Base-by-base conservation (phyloP, 345 rosid genomes). In the Citrus cavaleriei region DNA sequence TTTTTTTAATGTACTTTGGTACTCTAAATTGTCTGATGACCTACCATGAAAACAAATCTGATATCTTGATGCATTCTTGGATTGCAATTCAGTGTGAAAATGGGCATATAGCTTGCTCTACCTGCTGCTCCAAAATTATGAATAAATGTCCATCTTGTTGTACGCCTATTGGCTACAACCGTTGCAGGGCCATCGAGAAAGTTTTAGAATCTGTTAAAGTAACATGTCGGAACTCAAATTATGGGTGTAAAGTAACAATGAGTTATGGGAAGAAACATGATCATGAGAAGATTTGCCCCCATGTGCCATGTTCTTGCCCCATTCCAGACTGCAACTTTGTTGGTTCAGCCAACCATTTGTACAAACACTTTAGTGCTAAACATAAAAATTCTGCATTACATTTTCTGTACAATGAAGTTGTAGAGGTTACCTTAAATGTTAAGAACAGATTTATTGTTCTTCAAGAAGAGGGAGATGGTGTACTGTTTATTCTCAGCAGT, bases 131-230 rank as follows among this genome's bases (percentile, higher is more conserved):
- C 32, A 83, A 88, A 80, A 72, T 89, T 70, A 59, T 65, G 70
- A 85, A 89, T 32, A 86, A 57, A 84, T 92, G 93, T n/a, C 87
- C 91, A 0, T 79, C 81, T 1, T 90, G 93, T 81, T 71, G 86
- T 18, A 63, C 75, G 79, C 89, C 88, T 14, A 85, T 89, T 5
- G 89, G 93, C 32, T 82, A 88, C 77, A 86, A 67, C 75, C 91
- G 96, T 4, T 87, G 90, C 78, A 83, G 90, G 71, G 92, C 90
- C 21, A 85, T 88, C 73, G 94, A 90, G 79, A 89, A 87, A 55
- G 87, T 87, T 51, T 70, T 88, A 30, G 91, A 87, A 75, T 68
- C 93, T 24, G 76, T 82, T 28, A 77, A 81, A 85, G 70, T 84
- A 40, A 42, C 75, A 0, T 93, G 95, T 86, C 82, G 22, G 69